phyloP scores from a whole-genome alignment of 768 basidiomycete genomes.

The Pleurotus pulmonarius region DNA sequence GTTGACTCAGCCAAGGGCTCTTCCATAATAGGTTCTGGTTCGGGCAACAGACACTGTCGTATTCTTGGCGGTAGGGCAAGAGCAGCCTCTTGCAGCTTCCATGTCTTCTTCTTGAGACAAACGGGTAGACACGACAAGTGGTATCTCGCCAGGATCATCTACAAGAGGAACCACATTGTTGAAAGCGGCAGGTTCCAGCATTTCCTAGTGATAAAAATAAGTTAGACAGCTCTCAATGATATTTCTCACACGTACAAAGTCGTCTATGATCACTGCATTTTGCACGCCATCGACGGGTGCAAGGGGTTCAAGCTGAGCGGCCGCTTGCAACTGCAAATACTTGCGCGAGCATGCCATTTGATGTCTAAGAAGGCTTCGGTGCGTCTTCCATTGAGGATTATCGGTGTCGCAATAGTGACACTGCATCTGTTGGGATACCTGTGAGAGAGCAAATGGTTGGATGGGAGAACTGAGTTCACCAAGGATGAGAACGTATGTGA shows the following conservation, averaged over 20 bases:
- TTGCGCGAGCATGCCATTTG: background rate
- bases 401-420: too few species aligned
- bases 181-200: background rate
- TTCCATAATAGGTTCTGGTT: background rate
- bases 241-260: background rate
- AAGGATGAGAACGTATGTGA: too few species aligned
- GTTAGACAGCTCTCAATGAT: background rate
- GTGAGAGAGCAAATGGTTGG: too few species aligned
- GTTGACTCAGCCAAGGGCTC: background rate
- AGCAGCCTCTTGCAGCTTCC: background rate
- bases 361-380: background rate
- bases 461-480: too few species aligned
- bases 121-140: background rate
- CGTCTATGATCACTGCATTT: background rate
- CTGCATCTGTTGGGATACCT: too few species aligned
- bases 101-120: background rate
- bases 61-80: background rate
- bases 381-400: constrained; percentile 6
- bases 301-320: background rate
- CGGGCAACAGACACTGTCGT: background rate
- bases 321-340: background rate
- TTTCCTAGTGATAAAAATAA: background rate
- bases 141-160: background rate
- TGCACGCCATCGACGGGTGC: background rate
- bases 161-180: background rate